phyloP scores from a whole-genome alignment of 371 early-diverging fungal genomes.

The Lichtheimia ornata region DNA sequence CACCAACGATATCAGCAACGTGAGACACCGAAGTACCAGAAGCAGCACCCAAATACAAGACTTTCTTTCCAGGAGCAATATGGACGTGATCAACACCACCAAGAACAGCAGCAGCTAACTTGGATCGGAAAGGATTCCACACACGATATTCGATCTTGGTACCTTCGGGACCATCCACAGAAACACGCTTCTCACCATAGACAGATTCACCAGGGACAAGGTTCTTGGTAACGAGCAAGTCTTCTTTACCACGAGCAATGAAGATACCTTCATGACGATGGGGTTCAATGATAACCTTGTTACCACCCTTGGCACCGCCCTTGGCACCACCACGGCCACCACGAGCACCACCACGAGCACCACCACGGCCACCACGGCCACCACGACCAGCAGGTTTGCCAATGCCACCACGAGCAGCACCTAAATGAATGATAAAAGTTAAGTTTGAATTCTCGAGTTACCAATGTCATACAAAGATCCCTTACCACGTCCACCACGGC shows the following conservation, averaged over 20 bases:
- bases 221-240: slow-evolving; percentile 98
- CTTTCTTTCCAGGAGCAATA: slow-evolving; percentile 98
- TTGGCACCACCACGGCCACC: slow-evolving; percentile 57
- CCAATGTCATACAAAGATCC: neutral
- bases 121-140: slow-evolving; percentile 99
- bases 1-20: slow-evolving; percentile 99
- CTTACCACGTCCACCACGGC: slow-evolving; percentile 19
- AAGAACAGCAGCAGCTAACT: slow-evolving; percentile 99
- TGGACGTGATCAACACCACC: slow-evolving; percentile 98
- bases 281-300: slow-evolving; percentile 96
- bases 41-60: slow-evolving; percentile 99
- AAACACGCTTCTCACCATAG: slow-evolving; percentile 99
- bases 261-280: slow-evolving; percentile 97
- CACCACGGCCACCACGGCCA: slow-evolving; percentile 43
- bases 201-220: slow-evolving; percentile 98
- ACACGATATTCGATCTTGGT: slow-evolving; percentile 99
- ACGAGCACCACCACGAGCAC: slow-evolving; percentile 53
- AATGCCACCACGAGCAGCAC: slow-evolving; percentile 48
- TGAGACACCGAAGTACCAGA: slow-evolving; percentile 99
- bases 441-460: neutral
- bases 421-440: neutral
- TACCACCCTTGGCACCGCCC: slow-evolving; percentile 85
- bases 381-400: slow-evolving; percentile 32
- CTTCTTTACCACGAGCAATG: slow-evolving; percentile 99
- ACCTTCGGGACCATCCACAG: slow-evolving; percentile 93